Conservation (phyloP, 176 grass and related monocot genomes). For the Themeda triandra region DNA sequence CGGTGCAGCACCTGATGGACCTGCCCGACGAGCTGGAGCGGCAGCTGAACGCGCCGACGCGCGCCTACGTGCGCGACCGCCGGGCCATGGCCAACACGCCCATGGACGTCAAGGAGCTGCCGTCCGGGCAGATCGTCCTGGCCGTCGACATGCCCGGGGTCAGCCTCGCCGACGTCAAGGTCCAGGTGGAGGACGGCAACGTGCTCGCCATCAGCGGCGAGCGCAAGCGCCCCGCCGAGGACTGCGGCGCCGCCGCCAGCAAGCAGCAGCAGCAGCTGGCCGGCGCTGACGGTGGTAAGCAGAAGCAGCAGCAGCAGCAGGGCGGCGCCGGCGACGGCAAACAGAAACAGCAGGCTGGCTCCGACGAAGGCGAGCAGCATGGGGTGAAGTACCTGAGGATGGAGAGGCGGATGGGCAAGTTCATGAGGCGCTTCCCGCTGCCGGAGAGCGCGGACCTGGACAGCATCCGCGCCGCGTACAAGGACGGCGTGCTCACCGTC, state of each 20-base stretch:
- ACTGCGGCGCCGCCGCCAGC: background rate
- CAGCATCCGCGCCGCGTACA: constrained; percentile 40
- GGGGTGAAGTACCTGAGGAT: constrained; percentile 54
- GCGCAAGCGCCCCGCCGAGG: constrained; percentile 43
- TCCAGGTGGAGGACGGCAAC: constrained; percentile 69
- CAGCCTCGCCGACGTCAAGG: constrained; percentile 39
- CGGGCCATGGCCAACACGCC: constrained; percentile 71
- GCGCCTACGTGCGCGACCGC: constrained; percentile 58
- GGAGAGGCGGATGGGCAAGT: constrained; percentile 70
- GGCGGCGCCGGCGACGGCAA: background rate
- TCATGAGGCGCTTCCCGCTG: constrained; percentile 57
- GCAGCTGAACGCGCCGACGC: constrained; percentile 49
- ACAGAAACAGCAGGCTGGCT: background rate
- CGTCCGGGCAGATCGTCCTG: constrained; percentile 39
- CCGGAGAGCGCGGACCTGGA: constrained; percentile 52
- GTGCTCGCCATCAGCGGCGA: constrained; percentile 60
- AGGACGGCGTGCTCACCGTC: constrained; percentile 63
- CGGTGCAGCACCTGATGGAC: constrained; percentile 49
- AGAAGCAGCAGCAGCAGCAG: background rate
- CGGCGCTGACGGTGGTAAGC: too few species aligned
- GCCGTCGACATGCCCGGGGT: constrained; percentile 56
- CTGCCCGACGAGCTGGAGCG: constrained; percentile 58
- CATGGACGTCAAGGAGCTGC: constrained; percentile 69
- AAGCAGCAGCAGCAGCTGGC: too few species aligned
- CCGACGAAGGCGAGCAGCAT: background rate